phyloP scores from a whole-genome alignment of 331 rosid species.

The Telfairia occidentalis region DNA sequence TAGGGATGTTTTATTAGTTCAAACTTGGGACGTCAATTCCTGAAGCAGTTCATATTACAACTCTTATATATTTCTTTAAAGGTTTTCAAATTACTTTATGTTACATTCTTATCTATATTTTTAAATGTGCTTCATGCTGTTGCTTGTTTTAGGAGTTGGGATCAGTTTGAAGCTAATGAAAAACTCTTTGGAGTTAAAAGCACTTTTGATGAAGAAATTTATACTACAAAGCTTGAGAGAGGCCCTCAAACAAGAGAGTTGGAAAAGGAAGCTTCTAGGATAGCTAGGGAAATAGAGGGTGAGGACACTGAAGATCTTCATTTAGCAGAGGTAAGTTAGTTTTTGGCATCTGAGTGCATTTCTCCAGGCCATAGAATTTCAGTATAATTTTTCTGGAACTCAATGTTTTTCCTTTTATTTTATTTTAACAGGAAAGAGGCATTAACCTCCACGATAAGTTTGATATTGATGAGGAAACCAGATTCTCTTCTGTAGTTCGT shows the following conservation, averaged over 20 bases:
- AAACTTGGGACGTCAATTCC: neutral
- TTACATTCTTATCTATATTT: neutral
- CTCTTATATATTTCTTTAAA: neutral
- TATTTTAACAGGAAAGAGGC: slow-evolving; percentile 77
- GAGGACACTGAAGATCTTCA: slow-evolving; percentile 94
- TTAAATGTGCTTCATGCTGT: neutral
- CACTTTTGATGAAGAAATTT: slow-evolving; percentile 76
- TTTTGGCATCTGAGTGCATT: slow-evolving; percentile 4
- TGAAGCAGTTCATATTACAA: neutral
- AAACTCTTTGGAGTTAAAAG: slow-evolving; percentile 82
- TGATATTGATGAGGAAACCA: slow-evolving; percentile 86
- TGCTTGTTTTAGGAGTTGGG: slow-evolving; percentile 51
- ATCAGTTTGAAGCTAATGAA: slow-evolving; percentile 85
- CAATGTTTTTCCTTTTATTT: slow-evolving; percentile 8
- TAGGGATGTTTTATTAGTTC: neutral
- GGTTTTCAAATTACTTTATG: neutral
- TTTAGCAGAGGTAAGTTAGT: slow-evolving; percentile 70
- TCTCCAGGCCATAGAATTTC: slow-evolving; percentile 2
- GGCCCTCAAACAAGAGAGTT: slow-evolving; percentile 69
- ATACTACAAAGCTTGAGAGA: slow-evolving; percentile 80
- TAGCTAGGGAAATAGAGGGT: slow-evolving; percentile 89
- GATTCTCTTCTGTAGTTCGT: slow-evolving; percentile 77
- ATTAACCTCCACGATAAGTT: slow-evolving; percentile 29
- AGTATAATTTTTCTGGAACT: neutral
- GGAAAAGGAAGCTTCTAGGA: slow-evolving; percentile 69